phyloP scores from a whole-genome alignment of 345 rosid genomes.

The Xanthoceras sorbifolium region DNA sequence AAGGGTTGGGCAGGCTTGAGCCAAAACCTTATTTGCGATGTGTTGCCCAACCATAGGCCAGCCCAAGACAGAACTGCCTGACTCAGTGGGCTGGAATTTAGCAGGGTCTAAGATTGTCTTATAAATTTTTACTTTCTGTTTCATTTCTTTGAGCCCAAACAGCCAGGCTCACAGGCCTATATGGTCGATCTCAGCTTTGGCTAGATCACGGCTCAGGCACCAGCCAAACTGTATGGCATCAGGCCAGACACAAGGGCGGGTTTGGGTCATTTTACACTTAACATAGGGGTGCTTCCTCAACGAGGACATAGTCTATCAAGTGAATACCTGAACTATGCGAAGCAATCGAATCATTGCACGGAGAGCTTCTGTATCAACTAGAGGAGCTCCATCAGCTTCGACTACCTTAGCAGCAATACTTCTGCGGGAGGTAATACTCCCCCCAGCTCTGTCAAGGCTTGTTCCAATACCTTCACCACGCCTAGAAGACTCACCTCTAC shows the following conservation, averaged over 20 bases:
- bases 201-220: neutral
- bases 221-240: neutral
- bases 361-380: conserved; percentile 77
- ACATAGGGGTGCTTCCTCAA: neutral
- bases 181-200: neutral
- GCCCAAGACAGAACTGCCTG: neutral
- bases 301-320: conserved; percentile 4
- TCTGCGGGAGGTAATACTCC: conserved; percentile 63
- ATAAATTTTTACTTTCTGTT: neutral
- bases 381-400: conserved; percentile 91
- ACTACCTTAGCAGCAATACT: conserved; percentile 60
- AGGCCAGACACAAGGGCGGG: neutral
- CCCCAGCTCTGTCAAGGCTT: conserved; percentile 63
- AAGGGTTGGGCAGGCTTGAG: neutral
- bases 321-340: conserved; percentile 85
- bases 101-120: neutral
- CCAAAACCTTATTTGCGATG: neutral
- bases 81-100: neutral
- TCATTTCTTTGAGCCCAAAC: neutral
- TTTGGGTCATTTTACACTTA: neutral
- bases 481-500: conserved; percentile 93
- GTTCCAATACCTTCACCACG: conserved; percentile 74
- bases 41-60: neutral
- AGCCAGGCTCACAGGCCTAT: neutral
- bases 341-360: conserved; percentile 88